These are phyloP conservation scores for Echinosophora koreensis DNA, from an alignment of 306 rosid genomes.

Conservation along the genomic window DNA sequence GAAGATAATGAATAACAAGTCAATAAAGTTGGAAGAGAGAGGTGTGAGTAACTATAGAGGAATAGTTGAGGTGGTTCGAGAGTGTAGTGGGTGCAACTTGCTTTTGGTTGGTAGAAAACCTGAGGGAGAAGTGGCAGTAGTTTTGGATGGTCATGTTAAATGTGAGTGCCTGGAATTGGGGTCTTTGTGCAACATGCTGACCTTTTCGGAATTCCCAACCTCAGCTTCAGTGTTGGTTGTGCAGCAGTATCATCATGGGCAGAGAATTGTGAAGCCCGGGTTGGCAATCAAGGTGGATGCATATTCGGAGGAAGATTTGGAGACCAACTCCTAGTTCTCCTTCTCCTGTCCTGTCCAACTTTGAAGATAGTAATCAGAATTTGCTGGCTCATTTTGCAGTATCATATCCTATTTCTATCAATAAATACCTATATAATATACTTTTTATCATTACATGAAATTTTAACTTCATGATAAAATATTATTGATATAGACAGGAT, in stretches of 20 bases:
- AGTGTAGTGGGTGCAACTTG: conserved; percentile 54
- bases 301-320: conserved; percentile 28
- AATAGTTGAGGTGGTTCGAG: conserved; percentile 40
- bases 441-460: too few relatives aligned
- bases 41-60: conserved; percentile 46
- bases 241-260: conserved; percentile 55
- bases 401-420: too few relatives aligned
- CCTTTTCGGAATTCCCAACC: conserved; percentile 51
- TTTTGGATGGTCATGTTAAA: conserved; percentile 41
- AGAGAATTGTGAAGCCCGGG: not conserved
- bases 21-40: conserved; percentile 56
- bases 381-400: too few relatives aligned
- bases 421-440: too few relatives aligned
- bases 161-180: conserved; percentile 68
- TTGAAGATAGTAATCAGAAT: too few relatives aligned
- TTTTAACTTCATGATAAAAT: too few relatives aligned
- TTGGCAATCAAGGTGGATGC: conserved; percentile 28
- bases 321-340: not conserved
- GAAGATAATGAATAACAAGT: conserved; percentile 31
- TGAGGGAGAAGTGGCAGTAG: conserved; percentile 52
- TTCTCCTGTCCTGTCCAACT: too few relatives aligned
- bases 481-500: too few relatives aligned
- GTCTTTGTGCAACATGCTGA: conserved; percentile 59
- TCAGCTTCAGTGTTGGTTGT: conserved; percentile 69
- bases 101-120: conserved; percentile 65